Evolutionary conservation across 2,329 filamentous ascomycete species (phyloP), one percentile per base, ranked within the genome.

Genomic region (Aureobasidium subglaciale): DNA sequence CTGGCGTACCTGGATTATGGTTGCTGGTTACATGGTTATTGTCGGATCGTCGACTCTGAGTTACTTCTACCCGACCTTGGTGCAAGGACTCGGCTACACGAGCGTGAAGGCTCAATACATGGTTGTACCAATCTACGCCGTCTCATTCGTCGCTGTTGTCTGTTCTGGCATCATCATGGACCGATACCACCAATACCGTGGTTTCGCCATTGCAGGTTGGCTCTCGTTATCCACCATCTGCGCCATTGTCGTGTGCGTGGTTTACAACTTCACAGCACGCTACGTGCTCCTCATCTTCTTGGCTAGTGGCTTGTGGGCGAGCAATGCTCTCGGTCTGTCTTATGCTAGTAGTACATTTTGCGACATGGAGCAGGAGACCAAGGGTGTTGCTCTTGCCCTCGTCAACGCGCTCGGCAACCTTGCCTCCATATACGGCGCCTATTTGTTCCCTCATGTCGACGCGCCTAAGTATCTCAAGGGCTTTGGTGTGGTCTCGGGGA

Each of bases 201-300:
- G 77, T 2, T 57, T 76, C 5, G 71, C 80, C 29, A 75, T 82
- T 48, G 70, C 72, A 5, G 62, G 63, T 34, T 80, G 77, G 77
- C 71, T 83, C 59, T 61, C 64, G 1, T 63, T 72, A 37, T 65
- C 70, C 1, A 68, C 71, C 53, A 60, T 72, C 46, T 71, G 70
- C 15, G 67, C 68, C 3, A 68, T 74, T 58, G 60, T 68, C 52
- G 68, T 73, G 11, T 72, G 71, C 58, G 61, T 62, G 6, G 65
- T 81, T 3, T 79, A 79, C 64, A 67, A 77, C 63, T 78, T 75
- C 64, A 77, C 69, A 1, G 78, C 76, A 1, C 71, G 79, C 5
- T 83, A 83, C 59, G 77, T 71, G 0, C 68, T 82, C 1, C 71
- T 83, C 0, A 76, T 81, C 2, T 68, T 82, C 55, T 79, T 81